Evolutionary conservation across 2,329 filamentous ascomycete species (phyloP), one percentile per base, ranked within the genome.

Genomic region (Sporothrix luriei): DNA sequence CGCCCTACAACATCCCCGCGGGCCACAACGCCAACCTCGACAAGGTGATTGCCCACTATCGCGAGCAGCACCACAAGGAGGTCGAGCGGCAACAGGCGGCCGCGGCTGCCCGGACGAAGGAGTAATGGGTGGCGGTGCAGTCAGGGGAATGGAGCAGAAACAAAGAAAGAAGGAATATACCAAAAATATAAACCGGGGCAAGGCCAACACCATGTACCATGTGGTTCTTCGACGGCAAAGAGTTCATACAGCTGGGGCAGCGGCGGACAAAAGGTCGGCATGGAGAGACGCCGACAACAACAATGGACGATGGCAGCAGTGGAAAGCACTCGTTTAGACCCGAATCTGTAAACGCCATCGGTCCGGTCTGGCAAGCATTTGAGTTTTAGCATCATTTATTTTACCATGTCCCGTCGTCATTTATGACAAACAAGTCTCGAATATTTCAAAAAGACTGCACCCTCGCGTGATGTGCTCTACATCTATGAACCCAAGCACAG

Each of bases 41-140:
- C 76, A 79, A 85, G 74, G 81, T 87, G 38, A 81, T 86, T 19
- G 85, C 84, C 76, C 86, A 88, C 78, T 88, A 86, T 80, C 80
- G 80, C 74, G 80, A 84, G 77, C 78, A 84, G 78, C 82, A 87
- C 73, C 75, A 83, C 68, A 82, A 82, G 70, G 84, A 86, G 70
- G 85, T 87, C 78, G 85, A 84, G 74, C 80, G 83, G 73, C 88
- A 88, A 79, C 79, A 79, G 49, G 80, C 80, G 76, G 71, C 68
- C 1, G 72, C 71, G 3, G 71, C 71, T 3, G 64, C 72, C 68
- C 64, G 61, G 70, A 77, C 71, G 73, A 65, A 77, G 79, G 71
- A 81, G 81, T 77, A 78, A 77, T 33, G 40, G 65, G 33, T 7
- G 43, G 24, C 19, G 21, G 9, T 14, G 43, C 14, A 6, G 19